A percentile compares a stretch with the other conserved stretches of the same genome.
Conservation (phyloP, 2,329 filamentous ascomycete species). For the Nemania serpens region DNA sequence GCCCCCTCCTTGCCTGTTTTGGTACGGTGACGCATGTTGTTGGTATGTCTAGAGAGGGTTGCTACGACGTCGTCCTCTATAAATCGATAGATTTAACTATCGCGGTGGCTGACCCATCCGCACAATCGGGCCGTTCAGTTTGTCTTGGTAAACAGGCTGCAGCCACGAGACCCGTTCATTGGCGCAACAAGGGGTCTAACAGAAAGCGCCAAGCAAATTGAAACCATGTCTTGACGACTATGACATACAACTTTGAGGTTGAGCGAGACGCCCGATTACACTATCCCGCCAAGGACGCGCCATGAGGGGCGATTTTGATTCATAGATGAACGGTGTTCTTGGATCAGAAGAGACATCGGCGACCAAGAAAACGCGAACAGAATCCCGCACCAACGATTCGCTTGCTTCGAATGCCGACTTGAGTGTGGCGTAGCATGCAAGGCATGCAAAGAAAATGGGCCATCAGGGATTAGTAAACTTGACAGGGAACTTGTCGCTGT, state of each 20-base stretch:
- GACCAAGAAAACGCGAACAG: slow-evolving; percentile 1
- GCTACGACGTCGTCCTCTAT: slow-evolving; percentile 2
- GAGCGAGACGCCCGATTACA: slow-evolving; percentile 7
- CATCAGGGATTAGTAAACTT: too few relatives aligned
- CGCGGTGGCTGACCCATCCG: slow-evolving; percentile 11
- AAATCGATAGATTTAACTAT: slow-evolving; percentile 4
- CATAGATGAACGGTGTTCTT: neutral
- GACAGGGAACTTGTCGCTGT: neutral
- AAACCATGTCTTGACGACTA: slow-evolving; percentile 11
- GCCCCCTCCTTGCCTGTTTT: slow-evolving; percentile 9
- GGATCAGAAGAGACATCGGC: neutral
- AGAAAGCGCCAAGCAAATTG: neutral
- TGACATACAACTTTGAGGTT: neutral
- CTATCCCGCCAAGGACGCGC: neutral
- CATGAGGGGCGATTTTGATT: slow-evolving; percentile 3
- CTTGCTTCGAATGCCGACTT: neutral
- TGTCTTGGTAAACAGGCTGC: neutral
- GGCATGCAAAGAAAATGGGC: neutral
- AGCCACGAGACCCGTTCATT: slow-evolving; percentile 10
- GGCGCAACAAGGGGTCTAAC: slow-evolving; percentile 1
- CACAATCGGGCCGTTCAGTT: slow-evolving; percentile 21
- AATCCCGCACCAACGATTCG: neutral
- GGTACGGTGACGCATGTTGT: neutral
- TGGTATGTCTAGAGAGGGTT: slow-evolving; percentile 7
- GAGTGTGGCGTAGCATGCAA: neutral